Evolutionary conservation across 768 basidiomycete species (phyloP).

Genomic region (Leccinum aurantiacum): DNA sequence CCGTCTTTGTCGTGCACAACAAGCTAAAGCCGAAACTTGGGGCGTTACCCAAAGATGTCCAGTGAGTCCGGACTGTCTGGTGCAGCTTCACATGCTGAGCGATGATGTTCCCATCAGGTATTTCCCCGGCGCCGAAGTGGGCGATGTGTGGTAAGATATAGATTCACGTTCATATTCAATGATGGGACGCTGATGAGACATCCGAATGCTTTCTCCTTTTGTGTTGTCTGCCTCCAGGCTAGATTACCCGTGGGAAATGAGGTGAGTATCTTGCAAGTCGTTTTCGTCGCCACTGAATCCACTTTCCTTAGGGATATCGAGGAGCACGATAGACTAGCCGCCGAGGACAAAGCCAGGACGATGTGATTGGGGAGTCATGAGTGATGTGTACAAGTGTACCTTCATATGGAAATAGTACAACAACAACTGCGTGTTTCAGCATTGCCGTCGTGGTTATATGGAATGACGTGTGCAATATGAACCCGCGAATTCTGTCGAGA

Average conservation of each 20-base stretch:
- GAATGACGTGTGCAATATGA: neutral
- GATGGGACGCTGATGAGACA: conserved; percentile 16
- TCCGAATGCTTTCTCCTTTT: neutral
- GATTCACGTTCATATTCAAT: neutral
- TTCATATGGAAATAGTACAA: conserved; percentile 4
- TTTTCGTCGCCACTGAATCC: neutral
- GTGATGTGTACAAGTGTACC: neutral
- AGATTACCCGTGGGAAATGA: conserved; percentile 83
- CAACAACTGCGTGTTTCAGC: neutral
- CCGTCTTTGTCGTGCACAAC: conserved; percentile 92
- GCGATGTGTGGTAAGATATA: conserved; percentile 64
- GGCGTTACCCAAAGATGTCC: conserved; percentile 61
- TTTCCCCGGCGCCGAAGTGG: conserved; percentile 77
- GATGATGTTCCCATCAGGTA: conserved; percentile 46
- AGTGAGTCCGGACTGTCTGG: conserved; percentile 43
- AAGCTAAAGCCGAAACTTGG: conserved; percentile 88
- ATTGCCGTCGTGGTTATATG: neutral
- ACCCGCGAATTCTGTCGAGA: conserved; percentile 1
- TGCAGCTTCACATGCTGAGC: conserved; percentile 5
- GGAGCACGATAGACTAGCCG: conserved; percentile 67
- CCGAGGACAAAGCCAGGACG: conserved; percentile 35
- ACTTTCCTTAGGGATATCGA: conserved; percentile 60
- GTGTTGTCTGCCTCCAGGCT: conserved; percentile 47
- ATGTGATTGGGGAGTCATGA: conserved; percentile 1
- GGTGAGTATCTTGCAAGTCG: conserved; percentile 42